A percentile compares a stretch with the other conserved stretches of the same genome.
phyloP scores from a whole-genome alignment of 306 rosid species.

The Adenanthera pavonina region DNA sequence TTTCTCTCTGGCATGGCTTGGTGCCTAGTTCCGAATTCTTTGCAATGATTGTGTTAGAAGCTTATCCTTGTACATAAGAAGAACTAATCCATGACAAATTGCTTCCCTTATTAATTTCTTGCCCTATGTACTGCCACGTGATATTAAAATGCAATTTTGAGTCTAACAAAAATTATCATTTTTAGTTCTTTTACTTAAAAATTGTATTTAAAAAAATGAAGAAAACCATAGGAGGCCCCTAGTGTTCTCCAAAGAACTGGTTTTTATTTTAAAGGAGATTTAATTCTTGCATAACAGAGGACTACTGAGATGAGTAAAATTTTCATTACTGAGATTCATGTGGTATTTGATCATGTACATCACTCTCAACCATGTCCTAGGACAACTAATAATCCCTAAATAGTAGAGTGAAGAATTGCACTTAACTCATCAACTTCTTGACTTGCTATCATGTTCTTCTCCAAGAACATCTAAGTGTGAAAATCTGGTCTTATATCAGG shows the following conservation, averaged over 20 bases:
- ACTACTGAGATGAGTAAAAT: neutral
- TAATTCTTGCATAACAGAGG: neutral
- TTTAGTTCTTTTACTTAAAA: neutral
- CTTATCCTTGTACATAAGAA: no score
- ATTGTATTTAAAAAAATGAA: neutral
- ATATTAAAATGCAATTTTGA: no score
- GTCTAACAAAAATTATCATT: neutral
- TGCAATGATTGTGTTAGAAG: no score
- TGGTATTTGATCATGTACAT: neutral
- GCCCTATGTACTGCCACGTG: no score
- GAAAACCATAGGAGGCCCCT: neutral
- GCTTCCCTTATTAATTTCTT: no score
- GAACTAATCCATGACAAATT: no score
- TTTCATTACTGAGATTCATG: neutral
- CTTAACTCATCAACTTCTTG: neutral
- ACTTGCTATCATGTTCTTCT: no score
- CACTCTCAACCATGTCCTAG: neutral
- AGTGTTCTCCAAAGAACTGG: neutral
- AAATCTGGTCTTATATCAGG: conserved; percentile 1
- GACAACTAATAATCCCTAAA: neutral
- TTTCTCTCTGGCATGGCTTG: no score
- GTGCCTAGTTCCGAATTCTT: no score
- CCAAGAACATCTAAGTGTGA: neutral
- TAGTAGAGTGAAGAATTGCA: neutral
- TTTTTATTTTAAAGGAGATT: conserved; percentile 3